phyloP scores from a whole-genome alignment of 768 basidiomycete species.

The Pleurotus pulmonarius region DNA sequence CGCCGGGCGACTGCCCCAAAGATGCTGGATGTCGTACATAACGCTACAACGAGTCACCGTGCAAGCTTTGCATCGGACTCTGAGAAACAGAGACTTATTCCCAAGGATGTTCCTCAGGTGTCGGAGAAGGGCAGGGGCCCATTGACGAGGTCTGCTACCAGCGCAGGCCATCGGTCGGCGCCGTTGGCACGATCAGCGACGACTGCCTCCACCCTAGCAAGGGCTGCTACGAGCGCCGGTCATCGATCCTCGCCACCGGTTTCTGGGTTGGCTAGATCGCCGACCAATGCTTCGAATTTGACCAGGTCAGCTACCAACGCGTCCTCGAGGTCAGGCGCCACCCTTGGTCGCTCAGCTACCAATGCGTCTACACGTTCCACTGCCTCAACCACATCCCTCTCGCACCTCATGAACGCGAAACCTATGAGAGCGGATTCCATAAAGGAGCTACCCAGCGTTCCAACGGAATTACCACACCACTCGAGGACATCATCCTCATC shows the following conservation, averaged over 20 bases:
- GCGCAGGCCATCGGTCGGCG: conserved; percentile 5
- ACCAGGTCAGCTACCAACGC: background rate
- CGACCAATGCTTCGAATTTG: background rate
- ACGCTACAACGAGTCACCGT: background rate
- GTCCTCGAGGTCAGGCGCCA: background rate
- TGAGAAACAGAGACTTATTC: background rate
- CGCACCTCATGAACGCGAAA: background rate
- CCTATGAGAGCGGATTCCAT: background rate
- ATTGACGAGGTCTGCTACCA: background rate
- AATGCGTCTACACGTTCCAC: background rate
- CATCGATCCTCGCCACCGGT: background rate
- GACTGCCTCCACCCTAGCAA: background rate
- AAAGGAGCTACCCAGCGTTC: background rate
- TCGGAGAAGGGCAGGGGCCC: background rate
- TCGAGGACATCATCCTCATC: background rate
- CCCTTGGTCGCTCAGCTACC: background rate
- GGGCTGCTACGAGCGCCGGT: background rate
- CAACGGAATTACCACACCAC: background rate
- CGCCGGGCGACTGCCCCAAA: conserved; percentile 6
- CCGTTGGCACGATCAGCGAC: background rate
- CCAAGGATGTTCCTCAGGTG: background rate
- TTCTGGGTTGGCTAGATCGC: background rate
- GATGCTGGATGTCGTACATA: conserved; percentile 3
- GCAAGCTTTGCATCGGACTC: background rate
- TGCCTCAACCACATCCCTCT: background rate